phyloP scores from a whole-genome alignment of 495 filamentous ascomycete species.

The Penicillium arizonense region DNA sequence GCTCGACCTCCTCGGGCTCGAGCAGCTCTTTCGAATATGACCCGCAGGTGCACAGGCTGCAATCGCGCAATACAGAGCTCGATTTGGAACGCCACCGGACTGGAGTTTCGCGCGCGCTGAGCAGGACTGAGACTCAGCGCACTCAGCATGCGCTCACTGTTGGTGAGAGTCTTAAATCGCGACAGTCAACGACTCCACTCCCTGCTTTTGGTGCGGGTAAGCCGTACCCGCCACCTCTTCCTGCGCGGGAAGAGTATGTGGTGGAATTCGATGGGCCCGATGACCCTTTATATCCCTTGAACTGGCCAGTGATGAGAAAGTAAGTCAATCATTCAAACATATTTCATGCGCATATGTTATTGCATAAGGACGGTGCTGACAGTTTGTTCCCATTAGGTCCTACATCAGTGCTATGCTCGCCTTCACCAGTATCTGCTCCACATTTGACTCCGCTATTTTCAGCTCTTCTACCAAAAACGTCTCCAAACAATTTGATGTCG shows the following conservation, averaged over 20 bases:
- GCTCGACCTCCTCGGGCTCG: conserved; percentile 20
- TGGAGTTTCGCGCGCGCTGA: conserved; percentile 55
- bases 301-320: conserved; percentile 77
- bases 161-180: conserved; percentile 32
- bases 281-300: conserved; percentile 76
- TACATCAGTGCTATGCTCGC: conserved; percentile 34
- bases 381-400: conserved; percentile 6
- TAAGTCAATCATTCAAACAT: conserved; percentile 20
- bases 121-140: conserved; percentile 61
- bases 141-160: conserved; percentile 38
- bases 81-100: conserved; percentile 65
- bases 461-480: conserved; percentile 20
- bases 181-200: conserved; percentile 45
- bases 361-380: neutral
- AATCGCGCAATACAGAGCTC: conserved; percentile 54
- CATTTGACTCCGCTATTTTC: conserved; percentile 39
- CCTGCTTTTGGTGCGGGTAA: conserved; percentile 65
- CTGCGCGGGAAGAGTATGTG: conserved; percentile 71
- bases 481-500: conserved; percentile 45
- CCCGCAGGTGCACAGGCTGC: conserved; percentile 26
- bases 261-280: conserved; percentile 77
- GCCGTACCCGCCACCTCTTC: conserved; percentile 70
- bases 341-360: neutral
- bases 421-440: conserved; percentile 39
- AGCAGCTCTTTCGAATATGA: conserved; percentile 33